phyloP scores from a whole-genome alignment of 1,139 yeast genomes.

The Geotrichum fermentans region DNA sequence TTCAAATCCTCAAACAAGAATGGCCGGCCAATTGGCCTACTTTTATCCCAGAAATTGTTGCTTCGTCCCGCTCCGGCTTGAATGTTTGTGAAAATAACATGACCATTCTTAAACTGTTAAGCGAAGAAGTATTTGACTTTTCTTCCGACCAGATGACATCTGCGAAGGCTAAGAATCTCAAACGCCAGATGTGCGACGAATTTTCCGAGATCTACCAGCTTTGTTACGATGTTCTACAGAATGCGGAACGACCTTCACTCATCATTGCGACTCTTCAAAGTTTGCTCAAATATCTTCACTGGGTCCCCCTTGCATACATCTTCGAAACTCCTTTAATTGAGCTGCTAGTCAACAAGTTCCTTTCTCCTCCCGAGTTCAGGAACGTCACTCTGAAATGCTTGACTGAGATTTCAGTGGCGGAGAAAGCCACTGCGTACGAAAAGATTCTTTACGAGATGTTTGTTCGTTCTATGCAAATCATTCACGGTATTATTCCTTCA shows the following conservation, averaged over 20 bases:
- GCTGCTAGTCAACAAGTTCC: constrained; percentile 66
- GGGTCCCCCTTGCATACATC: constrained; percentile 89
- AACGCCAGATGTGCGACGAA: constrained; percentile 80
- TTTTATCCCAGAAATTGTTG: constrained; percentile 87
- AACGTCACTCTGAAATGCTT: constrained; percentile 82
- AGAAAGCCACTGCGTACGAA: constrained; percentile 57
- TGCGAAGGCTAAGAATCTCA: constrained; percentile 81
- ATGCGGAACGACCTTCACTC: constrained; percentile 78
- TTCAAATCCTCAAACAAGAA: constrained; percentile 90
- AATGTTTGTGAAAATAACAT: constrained; percentile 97
- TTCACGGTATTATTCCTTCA: constrained; percentile 67
- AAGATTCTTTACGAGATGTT: constrained; percentile 58
- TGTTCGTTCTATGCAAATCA: constrained; percentile 66
- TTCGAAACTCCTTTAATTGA: constrained; percentile 80
- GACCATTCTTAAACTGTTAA: constrained; percentile 79
- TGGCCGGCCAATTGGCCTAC: constrained; percentile 99
- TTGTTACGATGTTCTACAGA: constrained; percentile 88
- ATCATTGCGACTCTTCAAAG: constrained; percentile 82
- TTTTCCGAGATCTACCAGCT: constrained; percentile 89
- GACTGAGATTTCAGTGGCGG: constrained; percentile 78
- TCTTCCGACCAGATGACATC: constrained; percentile 95
- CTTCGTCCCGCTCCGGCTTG: constrained; percentile 75
- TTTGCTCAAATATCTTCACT: constrained; percentile 77
- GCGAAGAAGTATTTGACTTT: constrained; percentile 94
- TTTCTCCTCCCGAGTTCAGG: constrained; percentile 76